phyloP scores from a whole-genome alignment of 495 filamentous ascomycete species.

The Sordaria brevicollis region DNA sequence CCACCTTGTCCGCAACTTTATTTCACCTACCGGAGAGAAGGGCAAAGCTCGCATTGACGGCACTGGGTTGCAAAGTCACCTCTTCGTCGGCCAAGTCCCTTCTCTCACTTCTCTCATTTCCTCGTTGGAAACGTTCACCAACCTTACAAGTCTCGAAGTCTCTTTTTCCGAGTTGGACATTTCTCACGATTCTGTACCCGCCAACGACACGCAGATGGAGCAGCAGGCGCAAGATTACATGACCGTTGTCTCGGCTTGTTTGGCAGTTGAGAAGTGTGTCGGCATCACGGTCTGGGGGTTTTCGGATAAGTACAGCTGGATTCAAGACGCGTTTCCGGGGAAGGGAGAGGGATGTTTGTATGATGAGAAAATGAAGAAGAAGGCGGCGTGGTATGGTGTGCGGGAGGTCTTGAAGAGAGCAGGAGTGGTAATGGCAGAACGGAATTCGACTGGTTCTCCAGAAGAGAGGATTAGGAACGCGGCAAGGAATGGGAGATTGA shows the following conservation, averaged over 20 bases:
- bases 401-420: conserved; percentile 13
- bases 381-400: conserved; percentile 39
- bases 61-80: conserved; percentile 49
- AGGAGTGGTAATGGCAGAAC: not conserved
- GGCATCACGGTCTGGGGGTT: conserved; percentile 55
- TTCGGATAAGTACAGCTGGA: conserved; percentile 49
- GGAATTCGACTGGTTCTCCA: not conserved
- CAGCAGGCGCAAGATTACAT: conserved; percentile 46
- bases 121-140: conserved; percentile 28
- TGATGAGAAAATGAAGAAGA: conserved; percentile 35
- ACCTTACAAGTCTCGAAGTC: conserved; percentile 38
- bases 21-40: conserved; percentile 14
- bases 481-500: not conserved
- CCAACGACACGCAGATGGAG: conserved; percentile 22
- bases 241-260: conserved; percentile 40
- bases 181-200: conserved; percentile 24
- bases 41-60: conserved; percentile 34
- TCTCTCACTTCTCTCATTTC: conserved; percentile 20
- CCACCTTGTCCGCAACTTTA: conserved; percentile 26
- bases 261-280: conserved; percentile 40
- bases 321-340: conserved; percentile 34
- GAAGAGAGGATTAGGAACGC: not conserved
- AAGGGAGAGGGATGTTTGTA: conserved; percentile 41
- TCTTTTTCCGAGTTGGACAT: conserved; percentile 52
- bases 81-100: conserved; percentile 39